Evolutionary conservation across 768 basidiomycete species (phyloP).

Genomic region (Leucosporidium scottii): DNA sequence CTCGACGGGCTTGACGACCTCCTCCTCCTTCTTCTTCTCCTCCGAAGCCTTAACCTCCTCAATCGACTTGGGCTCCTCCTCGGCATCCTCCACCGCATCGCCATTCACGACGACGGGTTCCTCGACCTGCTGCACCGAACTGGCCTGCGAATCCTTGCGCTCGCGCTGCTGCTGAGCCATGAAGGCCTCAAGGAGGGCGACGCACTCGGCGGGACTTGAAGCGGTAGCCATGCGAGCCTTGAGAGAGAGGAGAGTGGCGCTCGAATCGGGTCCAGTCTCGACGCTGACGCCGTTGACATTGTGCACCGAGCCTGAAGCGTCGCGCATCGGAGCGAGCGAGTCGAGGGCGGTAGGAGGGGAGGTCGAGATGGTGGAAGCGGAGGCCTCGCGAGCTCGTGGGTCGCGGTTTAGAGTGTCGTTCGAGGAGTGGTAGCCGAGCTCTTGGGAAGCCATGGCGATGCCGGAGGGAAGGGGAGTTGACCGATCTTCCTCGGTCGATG

Average conservation of each 20-base stretch:
- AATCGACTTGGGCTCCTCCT: not conserved
- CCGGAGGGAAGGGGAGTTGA: no score
- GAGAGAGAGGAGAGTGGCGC: not conserved
- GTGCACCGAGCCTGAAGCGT: not conserved
- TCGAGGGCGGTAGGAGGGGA: not conserved
- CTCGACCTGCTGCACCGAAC: not conserved
- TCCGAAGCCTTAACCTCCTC: not conserved
- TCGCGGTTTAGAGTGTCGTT: not conserved
- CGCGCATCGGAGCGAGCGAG: not conserved
- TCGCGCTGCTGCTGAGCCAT: not conserved
- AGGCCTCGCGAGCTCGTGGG: not conserved
- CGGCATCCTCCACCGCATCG: not conserved
- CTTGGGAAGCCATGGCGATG: no score
- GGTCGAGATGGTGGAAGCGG: not conserved
- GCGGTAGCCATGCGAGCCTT: not conserved
- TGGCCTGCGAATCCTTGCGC: not conserved
- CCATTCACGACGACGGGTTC: not conserved
- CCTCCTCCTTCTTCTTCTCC: no score
- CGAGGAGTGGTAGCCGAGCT: no score
- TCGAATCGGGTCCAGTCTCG: not conserved
- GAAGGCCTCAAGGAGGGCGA: not conserved
- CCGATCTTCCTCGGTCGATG: no score
- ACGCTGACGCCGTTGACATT: not conserved
- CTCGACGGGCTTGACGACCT: no score
- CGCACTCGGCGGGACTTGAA: not conserved